Conservation (phyloP, 2,329 filamentous ascomycete species). For the Fusarium sp. region DNA sequence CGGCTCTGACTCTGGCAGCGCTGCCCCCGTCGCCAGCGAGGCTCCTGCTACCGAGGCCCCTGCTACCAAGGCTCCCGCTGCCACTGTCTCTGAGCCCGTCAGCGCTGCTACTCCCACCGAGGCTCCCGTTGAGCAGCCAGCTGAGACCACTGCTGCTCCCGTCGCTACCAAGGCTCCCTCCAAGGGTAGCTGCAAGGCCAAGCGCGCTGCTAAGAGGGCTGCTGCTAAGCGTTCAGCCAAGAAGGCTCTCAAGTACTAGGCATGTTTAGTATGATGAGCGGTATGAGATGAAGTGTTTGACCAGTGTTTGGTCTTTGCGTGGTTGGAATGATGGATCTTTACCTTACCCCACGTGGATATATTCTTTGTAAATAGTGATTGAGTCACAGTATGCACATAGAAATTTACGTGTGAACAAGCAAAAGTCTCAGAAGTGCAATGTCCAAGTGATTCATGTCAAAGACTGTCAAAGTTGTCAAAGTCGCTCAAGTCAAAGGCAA, state of each 20-base stretch:
- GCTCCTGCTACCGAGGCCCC: constrained; percentile 13
- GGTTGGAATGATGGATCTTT: constrained; percentile 26
- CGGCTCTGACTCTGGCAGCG: constrained; percentile 36
- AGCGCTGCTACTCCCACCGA: constrained; percentile 1
- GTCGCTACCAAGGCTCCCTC: constrained; percentile 32
- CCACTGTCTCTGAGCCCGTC: constrained; percentile 30
- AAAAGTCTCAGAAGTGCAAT: not conserved
- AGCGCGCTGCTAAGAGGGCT: constrained; percentile 26
- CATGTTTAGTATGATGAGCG: not conserved
- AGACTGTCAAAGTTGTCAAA: not conserved
- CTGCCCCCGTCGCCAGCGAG: constrained; percentile 18
- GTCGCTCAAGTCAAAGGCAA: not conserved
- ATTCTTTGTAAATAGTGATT: constrained; percentile 44
- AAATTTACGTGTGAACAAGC: not conserved
- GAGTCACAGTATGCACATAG: constrained; percentile 10
- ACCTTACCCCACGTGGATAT: constrained; percentile 20
- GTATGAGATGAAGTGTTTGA: not conserved
- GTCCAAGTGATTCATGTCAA: not conserved
- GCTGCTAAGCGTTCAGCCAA: constrained; percentile 22
- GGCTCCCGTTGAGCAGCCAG: constrained; percentile 17
- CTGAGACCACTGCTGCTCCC: constrained; percentile 6
- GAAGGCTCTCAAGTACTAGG: constrained; percentile 9
- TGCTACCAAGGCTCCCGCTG: constrained; percentile 7
- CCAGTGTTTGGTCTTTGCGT: constrained; percentile 12
- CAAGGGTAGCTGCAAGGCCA: constrained; percentile 30